These are phyloP conservation scores for Saccharomycopsis javanensis DNA, from an alignment of 805 yeast species.

Conservation along the genomic window DNA sequence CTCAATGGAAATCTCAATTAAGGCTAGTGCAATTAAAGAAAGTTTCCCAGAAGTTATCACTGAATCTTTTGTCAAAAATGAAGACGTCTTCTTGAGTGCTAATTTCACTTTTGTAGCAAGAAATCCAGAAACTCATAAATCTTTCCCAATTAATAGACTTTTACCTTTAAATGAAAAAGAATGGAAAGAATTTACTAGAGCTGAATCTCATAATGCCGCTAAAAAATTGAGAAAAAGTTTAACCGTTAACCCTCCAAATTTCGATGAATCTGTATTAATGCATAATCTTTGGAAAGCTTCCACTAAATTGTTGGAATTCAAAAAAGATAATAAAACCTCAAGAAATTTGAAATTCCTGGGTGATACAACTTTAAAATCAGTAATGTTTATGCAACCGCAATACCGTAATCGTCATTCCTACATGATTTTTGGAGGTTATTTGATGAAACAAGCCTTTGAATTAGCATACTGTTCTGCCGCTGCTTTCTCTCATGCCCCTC, in stretches of 20 bases:
- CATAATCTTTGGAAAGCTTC: conserved; percentile 66
- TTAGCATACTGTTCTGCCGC: conserved; percentile 91
- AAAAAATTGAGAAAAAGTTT: conserved; percentile 71
- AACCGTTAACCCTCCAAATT: conserved; percentile 61
- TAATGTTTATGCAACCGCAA: conserved; percentile 92
- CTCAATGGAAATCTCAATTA: conserved; percentile 90
- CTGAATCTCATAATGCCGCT: conserved; percentile 81
- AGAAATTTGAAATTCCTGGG: conserved; percentile 53
- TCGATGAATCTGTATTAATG: conserved; percentile 60
- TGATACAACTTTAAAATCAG: conserved; percentile 61
- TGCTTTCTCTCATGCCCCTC: conserved; percentile 73
- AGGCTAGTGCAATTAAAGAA: conserved; percentile 68
- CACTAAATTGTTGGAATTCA: conserved; percentile 27
- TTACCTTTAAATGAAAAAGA: conserved; percentile 68
- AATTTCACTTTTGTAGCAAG: conserved; percentile 94
- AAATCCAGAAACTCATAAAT: conserved; percentile 83
- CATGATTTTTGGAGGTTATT: conserved; percentile 92
- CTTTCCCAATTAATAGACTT: conserved; percentile 76
- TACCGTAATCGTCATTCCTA: conserved; percentile 89
- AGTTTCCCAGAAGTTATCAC: conserved; percentile 43
- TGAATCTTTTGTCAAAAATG: conserved; percentile 48
- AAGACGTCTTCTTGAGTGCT: conserved; percentile 74
- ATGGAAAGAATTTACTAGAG: conserved; percentile 76
- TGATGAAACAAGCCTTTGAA: conserved; percentile 87
- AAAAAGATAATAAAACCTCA: conserved; percentile 29